These are phyloP conservation scores for Globisporangium okanoganense DNA, from an alignment of 352 stramenopile genomes.

Conservation along the genomic window DNA sequence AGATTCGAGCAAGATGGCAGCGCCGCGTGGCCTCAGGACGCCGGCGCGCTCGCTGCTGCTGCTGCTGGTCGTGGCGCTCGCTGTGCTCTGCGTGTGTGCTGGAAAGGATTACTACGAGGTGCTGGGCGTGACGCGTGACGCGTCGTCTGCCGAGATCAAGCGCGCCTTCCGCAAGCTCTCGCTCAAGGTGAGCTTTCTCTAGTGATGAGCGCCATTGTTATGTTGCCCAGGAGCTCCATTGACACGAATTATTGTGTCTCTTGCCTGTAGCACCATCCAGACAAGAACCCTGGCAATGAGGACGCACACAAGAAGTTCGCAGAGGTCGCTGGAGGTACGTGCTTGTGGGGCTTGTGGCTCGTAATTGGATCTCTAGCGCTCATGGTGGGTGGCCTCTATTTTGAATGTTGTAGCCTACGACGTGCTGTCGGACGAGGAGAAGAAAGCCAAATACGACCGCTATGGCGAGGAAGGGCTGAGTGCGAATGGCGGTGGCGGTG, in stretches of 20 bases:
- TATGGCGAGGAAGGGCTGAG: conserved; percentile 88
- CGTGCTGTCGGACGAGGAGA: conserved; percentile 89
- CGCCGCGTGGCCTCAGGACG: conserved; percentile 10
- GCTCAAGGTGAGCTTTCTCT: conserved; percentile 52
- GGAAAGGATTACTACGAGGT: conserved; percentile 73
- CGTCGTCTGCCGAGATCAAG: conserved; percentile 72
- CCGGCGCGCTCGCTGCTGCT: conserved; percentile 25
- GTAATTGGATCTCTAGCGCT: not conserved
- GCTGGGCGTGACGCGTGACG: conserved; percentile 57
- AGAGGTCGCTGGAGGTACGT: conserved; percentile 64
- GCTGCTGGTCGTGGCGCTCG: conserved; percentile 23
- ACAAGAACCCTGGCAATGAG: conserved; percentile 88
- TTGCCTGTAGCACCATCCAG: conserved; percentile 71
- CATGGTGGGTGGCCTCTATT: conserved; percentile 17
- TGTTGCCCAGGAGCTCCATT: conserved; percentile 1
- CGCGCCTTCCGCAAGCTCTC: conserved; percentile 86
- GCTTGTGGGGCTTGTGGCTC: not conserved
- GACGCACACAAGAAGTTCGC: conserved; percentile 86
- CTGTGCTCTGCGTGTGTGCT: conserved; percentile 23
- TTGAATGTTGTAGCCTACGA: conserved; percentile 70
- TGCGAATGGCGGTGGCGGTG: conserved; percentile 39
- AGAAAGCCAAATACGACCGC: conserved; percentile 87
- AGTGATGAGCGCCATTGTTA: not conserved
- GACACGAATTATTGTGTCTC: not conserved
- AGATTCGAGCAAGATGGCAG: conserved; percentile 7